Evolutionary conservation across 306 rosid genomes (phyloP), one percentile per base, ranked within the genome.

Genomic region (Aeschynomene evenia): DNA sequence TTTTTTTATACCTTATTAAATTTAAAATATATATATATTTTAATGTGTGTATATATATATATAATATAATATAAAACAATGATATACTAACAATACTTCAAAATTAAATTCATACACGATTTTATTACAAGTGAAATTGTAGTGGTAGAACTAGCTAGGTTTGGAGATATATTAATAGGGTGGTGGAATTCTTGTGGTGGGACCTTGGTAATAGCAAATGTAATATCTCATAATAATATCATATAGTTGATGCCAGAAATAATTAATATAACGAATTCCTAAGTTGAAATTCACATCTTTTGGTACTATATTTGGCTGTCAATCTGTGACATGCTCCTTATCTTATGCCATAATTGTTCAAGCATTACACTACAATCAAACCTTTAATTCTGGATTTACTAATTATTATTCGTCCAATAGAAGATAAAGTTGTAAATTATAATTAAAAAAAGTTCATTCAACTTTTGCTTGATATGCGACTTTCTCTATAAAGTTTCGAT

Each of bases 251-350:
- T 71, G 19, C 64, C 73, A 53, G 12, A 37, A 28, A 28, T 28
- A 6, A 28, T n/a, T n/a, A n/a, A n/a, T n/a, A n/a, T n/a, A 68
- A 68, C n/a, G 63, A 66, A 48, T 31, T 60, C 29, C 19, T 36
- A 36, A 0, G 31, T 4, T 4, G 2, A 34, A 66, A 60, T 49
- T 31, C 29, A 18, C 34, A 49, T 31, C 60, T 66, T 49, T 49
- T 66, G 9, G 14, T 7, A n/a, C n/a, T n/a, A 31, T 2, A 8
- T 9, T 33, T 7, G 37, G 5, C 1, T 29, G 2, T 52, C 39
- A 28, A 46, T 21, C 33, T 19, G 34, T 50, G 14, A 50, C 15
- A 34, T 67, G 72, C 23, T 68, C 73, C 63, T 21, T 51, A 33
- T 36, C 20, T 39, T 49, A 52, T 43, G 15, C 52, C 37, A 68